A percentile compares a stretch with the other conserved stretches of the same genome.
These are phyloP conservation scores for Heterobasidion occidentale DNA, from an alignment of 1,284 basidiomycete species.

Conservation along the genomic window DNA sequence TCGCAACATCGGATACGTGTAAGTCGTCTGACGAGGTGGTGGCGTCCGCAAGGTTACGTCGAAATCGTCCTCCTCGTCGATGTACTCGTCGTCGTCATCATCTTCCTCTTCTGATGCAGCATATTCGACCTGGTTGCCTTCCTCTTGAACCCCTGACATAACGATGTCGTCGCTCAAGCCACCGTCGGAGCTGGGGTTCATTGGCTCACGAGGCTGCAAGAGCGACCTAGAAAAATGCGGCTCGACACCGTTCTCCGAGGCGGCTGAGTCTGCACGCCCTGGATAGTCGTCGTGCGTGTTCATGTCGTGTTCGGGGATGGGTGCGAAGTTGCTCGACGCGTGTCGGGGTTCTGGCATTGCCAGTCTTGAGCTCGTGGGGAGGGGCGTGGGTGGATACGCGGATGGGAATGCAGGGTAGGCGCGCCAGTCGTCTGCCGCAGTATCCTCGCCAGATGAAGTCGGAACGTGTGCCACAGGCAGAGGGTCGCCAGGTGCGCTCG, in stretches of 20 bases:
- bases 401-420: conserved; percentile 44
- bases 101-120: conserved; percentile 18
- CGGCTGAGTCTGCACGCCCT: not conserved
- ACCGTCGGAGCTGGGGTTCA: conserved; percentile 47
- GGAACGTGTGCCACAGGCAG: conserved; percentile 14
- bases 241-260: conserved; percentile 4
- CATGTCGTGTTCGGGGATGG: not conserved
- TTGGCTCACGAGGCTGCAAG: conserved; percentile 50
- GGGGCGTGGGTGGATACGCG: conserved; percentile 44
- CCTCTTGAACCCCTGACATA: conserved; percentile 20
- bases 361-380: conserved; percentile 9
- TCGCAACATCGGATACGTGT: conserved; percentile 10
- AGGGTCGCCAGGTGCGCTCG: conserved; percentile 11
- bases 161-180: conserved; percentile 46
- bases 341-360: conserved; percentile 4
- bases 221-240: conserved; percentile 58
- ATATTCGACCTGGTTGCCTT: not conserved
- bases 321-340: conserved; percentile 4
- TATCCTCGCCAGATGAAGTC: conserved; percentile 2
- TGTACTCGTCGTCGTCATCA: conserved; percentile 31
- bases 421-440: conserved; percentile 31
- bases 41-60: conserved; percentile 63
- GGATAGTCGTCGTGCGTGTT: not conserved
- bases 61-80: conserved; percentile 52
- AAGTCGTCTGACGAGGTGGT: conserved; percentile 10